phyloP scores from a whole-genome alignment of 805 yeast species.

The Saccharomycopsis capsularis region DNA sequence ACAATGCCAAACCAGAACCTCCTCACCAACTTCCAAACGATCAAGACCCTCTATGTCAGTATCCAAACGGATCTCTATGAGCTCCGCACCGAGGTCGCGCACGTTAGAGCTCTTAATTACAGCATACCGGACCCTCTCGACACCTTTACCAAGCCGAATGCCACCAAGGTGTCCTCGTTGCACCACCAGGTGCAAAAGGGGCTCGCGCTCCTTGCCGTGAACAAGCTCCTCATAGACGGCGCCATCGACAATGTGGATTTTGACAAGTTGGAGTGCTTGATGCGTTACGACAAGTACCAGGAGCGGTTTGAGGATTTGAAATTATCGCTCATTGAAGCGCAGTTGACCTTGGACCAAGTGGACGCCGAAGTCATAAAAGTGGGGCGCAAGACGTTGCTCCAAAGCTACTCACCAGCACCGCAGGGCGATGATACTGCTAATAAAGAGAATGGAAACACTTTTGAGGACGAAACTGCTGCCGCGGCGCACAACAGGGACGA shows the following conservation, averaged over 20 bases:
- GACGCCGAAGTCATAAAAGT: background rate
- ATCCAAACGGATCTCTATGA: background rate
- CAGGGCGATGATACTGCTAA: background rate
- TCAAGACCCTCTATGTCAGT: background rate
- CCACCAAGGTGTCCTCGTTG: background rate
- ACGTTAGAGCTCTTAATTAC: background rate
- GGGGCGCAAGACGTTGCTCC: background rate
- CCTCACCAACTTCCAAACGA: background rate
- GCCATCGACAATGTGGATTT: background rate
- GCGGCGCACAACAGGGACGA: background rate
- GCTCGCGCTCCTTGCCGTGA: background rate
- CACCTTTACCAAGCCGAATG: background rate
- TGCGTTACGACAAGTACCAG: constrained; percentile 13
- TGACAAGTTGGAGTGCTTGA: constrained; percentile 5
- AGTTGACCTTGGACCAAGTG: constrained; percentile 4
- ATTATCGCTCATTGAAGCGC: background rate
- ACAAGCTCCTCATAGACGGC: background rate
- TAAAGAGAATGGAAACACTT: background rate
- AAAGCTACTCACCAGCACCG: background rate
- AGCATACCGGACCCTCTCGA: background rate
- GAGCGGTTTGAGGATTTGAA: constrained; percentile 11
- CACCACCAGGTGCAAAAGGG: background rate
- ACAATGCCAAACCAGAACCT: constrained; percentile 5
- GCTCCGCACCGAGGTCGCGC: background rate
- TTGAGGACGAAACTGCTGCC: background rate